Evolutionary conservation across 192 early-diverging fungal genomes (phyloP).

Genomic region (Coemansia brasiliensis): DNA sequence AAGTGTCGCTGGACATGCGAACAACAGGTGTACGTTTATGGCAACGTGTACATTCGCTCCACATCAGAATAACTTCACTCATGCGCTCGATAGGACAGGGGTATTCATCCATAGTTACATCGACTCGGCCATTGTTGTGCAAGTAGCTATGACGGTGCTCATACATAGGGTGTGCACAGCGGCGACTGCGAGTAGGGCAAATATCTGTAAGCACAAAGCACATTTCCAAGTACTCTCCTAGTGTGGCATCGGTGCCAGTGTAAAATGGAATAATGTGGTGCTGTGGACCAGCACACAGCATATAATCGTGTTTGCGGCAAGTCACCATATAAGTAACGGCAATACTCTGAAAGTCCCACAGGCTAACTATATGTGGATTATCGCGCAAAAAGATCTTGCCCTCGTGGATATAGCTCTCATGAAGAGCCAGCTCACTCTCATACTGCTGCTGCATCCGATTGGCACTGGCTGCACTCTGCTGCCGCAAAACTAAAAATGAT

Average conservation of each 20-base stretch:
- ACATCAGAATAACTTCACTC: slow-evolving; percentile 84
- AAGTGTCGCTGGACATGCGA: slow-evolving; percentile 81
- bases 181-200: slow-evolving; percentile 61
- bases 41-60: slow-evolving; percentile 83
- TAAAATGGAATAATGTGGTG: slow-evolving; percentile 80
- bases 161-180: slow-evolving; percentile 76
- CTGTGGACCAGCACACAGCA: slow-evolving; percentile 67
- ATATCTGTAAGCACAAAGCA: slow-evolving; percentile 66
- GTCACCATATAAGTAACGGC: slow-evolving; percentile 51
- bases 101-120: slow-evolving; percentile 69
- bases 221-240: slow-evolving; percentile 86
- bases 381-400: slow-evolving; percentile 44
- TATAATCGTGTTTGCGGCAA: slow-evolving; percentile 43
- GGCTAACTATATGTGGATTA: slow-evolving; percentile 45
- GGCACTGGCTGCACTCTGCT: slow-evolving; percentile 47
- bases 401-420: slow-evolving; percentile 45
- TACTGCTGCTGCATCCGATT: slow-evolving; percentile 55
- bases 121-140: slow-evolving; percentile 77
- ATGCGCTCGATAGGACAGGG: slow-evolving; percentile 62
- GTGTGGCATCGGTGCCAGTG: slow-evolving; percentile 70
- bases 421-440: slow-evolving; percentile 50
- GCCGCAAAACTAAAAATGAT: slow-evolving; percentile 48
- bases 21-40: slow-evolving; percentile 66
- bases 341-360: slow-evolving; percentile 56
- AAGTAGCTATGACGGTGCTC: slow-evolving; percentile 86